These are phyloP conservation scores for Elaeagnus macrophylla DNA, from an alignment of 306 rosid genomes.

Conservation along the genomic window DNA sequence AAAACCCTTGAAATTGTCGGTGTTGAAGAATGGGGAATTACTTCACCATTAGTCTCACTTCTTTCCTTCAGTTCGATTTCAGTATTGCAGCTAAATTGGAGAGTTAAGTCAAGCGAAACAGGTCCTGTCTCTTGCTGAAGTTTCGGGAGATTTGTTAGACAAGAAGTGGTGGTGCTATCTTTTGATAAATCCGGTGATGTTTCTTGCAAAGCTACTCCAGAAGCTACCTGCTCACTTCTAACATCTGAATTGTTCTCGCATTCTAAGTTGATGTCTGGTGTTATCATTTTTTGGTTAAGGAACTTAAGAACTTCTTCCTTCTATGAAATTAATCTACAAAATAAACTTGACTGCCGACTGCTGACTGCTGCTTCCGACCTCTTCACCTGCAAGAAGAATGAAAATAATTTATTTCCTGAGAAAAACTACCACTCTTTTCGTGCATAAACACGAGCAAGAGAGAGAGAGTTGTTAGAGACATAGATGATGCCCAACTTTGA, in stretches of 20 bases:
- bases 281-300: conserved; percentile 36
- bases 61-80: conserved; percentile 35
- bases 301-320: conserved; percentile 17
- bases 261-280: conserved; percentile 51
- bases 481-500: no score
- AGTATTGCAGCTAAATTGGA: conserved; percentile 31
- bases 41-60: conserved; percentile 35
- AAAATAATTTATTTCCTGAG: conserved; percentile 11
- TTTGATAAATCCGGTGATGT: conserved; percentile 39
- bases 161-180: conserved; percentile 40
- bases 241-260: conserved; percentile 37
- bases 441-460: no score
- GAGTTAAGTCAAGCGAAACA: conserved; percentile 53
- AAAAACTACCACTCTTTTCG: conserved; percentile 2
- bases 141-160: conserved; percentile 36
- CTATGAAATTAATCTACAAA: conserved; percentile 6
- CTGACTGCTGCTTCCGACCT: conserved; percentile 13
- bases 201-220: conserved; percentile 31
- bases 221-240: conserved; percentile 35
- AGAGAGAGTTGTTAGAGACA: no score
- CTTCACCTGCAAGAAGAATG: conserved; percentile 28
- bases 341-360: conserved; percentile 13
- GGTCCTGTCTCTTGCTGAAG: conserved; percentile 27
- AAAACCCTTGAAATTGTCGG: conserved; percentile 47
- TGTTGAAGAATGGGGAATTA: conserved; percentile 27